Conservation (phyloP, 1,284 basidiomycete species). For the Pyrrhoderma noxium region DNA sequence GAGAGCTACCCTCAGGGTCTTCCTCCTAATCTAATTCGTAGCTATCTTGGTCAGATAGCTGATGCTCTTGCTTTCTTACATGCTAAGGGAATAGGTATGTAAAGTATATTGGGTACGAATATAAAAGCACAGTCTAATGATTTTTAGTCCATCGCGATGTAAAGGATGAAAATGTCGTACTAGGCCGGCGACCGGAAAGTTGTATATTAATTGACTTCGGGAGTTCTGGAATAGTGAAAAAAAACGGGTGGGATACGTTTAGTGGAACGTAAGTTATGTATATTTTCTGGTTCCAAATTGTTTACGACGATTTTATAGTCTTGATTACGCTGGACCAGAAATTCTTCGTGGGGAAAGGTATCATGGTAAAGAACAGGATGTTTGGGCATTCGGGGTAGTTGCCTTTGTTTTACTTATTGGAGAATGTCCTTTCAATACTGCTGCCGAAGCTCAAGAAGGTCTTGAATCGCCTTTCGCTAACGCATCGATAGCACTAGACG, state of each 20-base stretch:
- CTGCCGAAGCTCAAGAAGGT: slow-evolving; percentile 77
- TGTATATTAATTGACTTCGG: slow-evolving; percentile 97
- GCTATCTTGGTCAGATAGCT: slow-evolving; percentile 89
- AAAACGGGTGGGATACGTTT: slow-evolving; percentile 90
- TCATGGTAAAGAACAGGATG: slow-evolving; percentile 92
- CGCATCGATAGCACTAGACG: slow-evolving; percentile 66
- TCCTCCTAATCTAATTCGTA: slow-evolving; percentile 67
- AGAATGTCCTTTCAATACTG: slow-evolving; percentile 89
- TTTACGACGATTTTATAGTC: slow-evolving; percentile 37
- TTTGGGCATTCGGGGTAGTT: slow-evolving; percentile 98
- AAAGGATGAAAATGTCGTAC: slow-evolving; percentile 96
- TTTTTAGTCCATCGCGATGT: slow-evolving; percentile 88
- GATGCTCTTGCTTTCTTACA: slow-evolving; percentile 92
- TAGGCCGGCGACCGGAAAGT: slow-evolving; percentile 56
- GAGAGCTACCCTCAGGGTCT: slow-evolving; percentile 86
- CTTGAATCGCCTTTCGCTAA: slow-evolving; percentile 66
- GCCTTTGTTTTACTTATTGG: slow-evolving; percentile 94
- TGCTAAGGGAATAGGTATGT: slow-evolving; percentile 76
- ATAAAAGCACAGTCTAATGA: slow-evolving; percentile 14
- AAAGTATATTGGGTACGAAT: slow-evolving; percentile 4
- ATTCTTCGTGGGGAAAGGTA: slow-evolving; percentile 94
- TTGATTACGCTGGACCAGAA: slow-evolving; percentile 96
- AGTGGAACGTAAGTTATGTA: slow-evolving; percentile 71
- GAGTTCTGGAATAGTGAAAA: slow-evolving; percentile 82
- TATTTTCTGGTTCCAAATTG: slow-evolving; percentile 2